Evolutionary conservation across 164 flowering plant species (phyloP).

Genomic region (Dillenia suffruticosa): DNA sequence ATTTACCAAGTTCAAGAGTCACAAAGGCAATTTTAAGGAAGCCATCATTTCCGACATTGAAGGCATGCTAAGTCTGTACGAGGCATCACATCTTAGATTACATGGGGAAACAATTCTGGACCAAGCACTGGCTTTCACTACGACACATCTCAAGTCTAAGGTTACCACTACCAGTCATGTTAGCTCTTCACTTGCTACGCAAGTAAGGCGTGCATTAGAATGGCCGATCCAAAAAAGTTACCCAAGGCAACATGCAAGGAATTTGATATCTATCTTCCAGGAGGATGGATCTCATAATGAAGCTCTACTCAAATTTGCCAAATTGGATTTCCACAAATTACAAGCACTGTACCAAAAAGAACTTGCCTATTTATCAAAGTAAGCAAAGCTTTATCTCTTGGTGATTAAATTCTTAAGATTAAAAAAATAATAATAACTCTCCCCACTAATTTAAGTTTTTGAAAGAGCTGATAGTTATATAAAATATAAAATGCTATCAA

Average conservation of each 20-base stretch:
- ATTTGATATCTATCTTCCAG: slow-evolving; percentile 10
- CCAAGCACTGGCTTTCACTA: slow-evolving; percentile 15
- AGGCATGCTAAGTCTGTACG: slow-evolving; percentile 6
- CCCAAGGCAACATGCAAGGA: slow-evolving; percentile 9
- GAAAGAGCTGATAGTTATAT: no score
- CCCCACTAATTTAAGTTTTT: no score
- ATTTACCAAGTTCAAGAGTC: no score
- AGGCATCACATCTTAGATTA: slow-evolving; percentile 9
- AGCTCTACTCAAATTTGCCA: slow-evolving; percentile 16
- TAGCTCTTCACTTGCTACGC: slow-evolving; percentile 3
- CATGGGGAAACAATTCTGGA: slow-evolving; percentile 22
- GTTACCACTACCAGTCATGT: background rate
- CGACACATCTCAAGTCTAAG: background rate
- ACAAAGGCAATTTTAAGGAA: no score
- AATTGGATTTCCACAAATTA: slow-evolving; percentile 17
- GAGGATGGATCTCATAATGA: slow-evolving; percentile 4
- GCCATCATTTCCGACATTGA: no score
- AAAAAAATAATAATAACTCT: no score
- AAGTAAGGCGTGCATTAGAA: slow-evolving; percentile 8
- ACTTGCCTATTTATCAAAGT: slow-evolving; percentile 11
- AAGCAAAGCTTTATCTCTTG: slow-evolving; percentile 1
- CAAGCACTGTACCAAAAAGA: slow-evolving; percentile 23
- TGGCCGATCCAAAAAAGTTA: slow-evolving; percentile 8
- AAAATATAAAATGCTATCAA: no score
- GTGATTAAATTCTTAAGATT: no score